Evolutionary conservation across 805 yeast genomes (phyloP).

Genomic region (Cyberlindnera xishuangbannaensis): DNA sequence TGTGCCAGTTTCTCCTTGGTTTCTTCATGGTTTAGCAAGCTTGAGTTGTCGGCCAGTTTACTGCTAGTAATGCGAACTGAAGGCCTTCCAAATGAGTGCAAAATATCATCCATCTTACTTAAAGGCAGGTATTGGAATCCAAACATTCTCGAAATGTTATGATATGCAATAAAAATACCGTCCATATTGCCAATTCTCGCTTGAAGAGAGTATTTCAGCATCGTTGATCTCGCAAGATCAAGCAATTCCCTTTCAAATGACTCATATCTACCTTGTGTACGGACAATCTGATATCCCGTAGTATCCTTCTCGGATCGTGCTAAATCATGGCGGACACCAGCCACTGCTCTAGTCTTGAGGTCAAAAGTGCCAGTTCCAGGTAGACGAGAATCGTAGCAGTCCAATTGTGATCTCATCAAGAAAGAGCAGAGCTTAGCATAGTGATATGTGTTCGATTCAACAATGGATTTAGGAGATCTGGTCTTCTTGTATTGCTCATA

Average conservation of each 20-base stretch:
- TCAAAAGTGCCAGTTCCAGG: slow-evolving; percentile 94
- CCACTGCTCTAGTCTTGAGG: slow-evolving; percentile 85
- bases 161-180: slow-evolving; percentile 90
- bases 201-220: slow-evolving; percentile 82
- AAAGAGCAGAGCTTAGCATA: slow-evolving; percentile 66
- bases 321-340: slow-evolving; percentile 76
- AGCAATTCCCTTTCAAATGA: slow-evolving; percentile 76
- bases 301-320: slow-evolving; percentile 37
- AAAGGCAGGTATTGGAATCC: slow-evolving; percentile 89
- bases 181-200: slow-evolving; percentile 97
- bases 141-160: slow-evolving; percentile 71
- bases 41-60: neutral
- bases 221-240: slow-evolving; percentile 69
- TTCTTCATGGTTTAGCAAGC: slow-evolving; percentile 4
- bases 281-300: slow-evolving; percentile 61
- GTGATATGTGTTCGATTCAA: slow-evolving; percentile 47
- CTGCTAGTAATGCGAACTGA: neutral
- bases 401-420: slow-evolving; percentile 85
- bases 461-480: slow-evolving; percentile 14
- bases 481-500: slow-evolving; percentile 34
- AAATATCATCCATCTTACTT: slow-evolving; percentile 58
- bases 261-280: slow-evolving; percentile 59
- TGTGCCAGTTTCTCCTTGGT: slow-evolving; percentile 19
- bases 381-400: slow-evolving; percentile 66
- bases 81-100: slow-evolving; percentile 40